Percentiles rank a stretch among this genome's conserved stretches.
These are phyloP conservation scores for Botryotinia globosa DNA, from an alignment of 2,329 filamentous ascomycete genomes.

Conservation along the genomic window DNA sequence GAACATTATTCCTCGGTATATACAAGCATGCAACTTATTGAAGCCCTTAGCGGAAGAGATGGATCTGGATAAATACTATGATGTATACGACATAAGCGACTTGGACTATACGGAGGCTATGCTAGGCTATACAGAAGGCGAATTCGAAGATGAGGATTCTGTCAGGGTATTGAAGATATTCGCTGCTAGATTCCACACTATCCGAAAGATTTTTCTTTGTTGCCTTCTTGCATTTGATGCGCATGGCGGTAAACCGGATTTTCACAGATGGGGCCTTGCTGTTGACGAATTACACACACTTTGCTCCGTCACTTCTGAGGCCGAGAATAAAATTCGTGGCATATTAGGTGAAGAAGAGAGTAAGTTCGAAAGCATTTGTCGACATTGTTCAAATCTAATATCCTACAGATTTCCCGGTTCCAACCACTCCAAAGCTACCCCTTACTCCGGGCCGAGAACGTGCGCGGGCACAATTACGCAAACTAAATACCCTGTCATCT, in stretches of 20 bases:
- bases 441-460: constrained; percentile 75
- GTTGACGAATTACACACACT: constrained; percentile 70
- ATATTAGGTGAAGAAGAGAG: constrained; percentile 79
- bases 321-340: constrained; percentile 62
- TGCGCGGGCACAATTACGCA: constrained; percentile 81
- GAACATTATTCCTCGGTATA: constrained; percentile 68
- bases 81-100: constrained; percentile 78
- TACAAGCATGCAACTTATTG: constrained; percentile 65
- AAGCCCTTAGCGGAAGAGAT: constrained; percentile 73
- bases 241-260: constrained; percentile 72
- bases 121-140: constrained; percentile 59
- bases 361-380: constrained; percentile 44
- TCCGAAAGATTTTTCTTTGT: constrained; percentile 83
- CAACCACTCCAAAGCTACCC: constrained; percentile 56
- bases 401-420: constrained; percentile 49
- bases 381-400: constrained; percentile 30
- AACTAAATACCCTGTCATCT: constrained; percentile 82
- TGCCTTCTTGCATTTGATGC: constrained; percentile 85
- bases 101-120: constrained; percentile 71
- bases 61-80: constrained; percentile 88
- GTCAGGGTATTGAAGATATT: constrained; percentile 77
- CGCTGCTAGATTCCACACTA: constrained; percentile 74
- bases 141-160: constrained; percentile 74
- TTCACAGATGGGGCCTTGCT: constrained; percentile 73
- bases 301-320: constrained; percentile 57